These are phyloP conservation scores for Atalantia buxifolia DNA, from an alignment of 345 rosid species.

Conservation along the genomic window DNA sequence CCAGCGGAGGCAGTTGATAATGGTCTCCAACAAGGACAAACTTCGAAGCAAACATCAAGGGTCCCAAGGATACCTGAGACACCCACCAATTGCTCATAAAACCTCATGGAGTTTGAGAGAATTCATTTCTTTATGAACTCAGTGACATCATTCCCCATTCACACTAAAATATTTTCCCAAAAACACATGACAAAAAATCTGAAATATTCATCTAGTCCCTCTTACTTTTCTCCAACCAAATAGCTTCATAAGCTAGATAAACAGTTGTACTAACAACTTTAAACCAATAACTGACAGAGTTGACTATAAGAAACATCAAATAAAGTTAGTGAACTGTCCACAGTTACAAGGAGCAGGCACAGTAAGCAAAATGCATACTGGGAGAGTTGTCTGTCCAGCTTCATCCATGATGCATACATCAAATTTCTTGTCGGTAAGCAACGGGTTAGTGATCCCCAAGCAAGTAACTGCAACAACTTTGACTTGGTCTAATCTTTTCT, in stretches of 20 bases:
- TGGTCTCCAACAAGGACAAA: conserved; percentile 99
- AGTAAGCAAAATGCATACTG: conserved; percentile 50
- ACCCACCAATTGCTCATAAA: conserved; percentile 17
- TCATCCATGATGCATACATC: conserved; percentile 97
- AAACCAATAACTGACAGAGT: not conserved
- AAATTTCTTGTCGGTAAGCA: conserved; percentile 77
- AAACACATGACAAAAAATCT: not conserved
- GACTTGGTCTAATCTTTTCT: conserved; percentile 59
- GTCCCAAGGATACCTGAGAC: conserved; percentile 84
- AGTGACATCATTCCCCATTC: not conserved
- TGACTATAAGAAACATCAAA: not conserved
- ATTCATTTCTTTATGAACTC: not conserved
- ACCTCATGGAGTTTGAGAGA: not conserved
- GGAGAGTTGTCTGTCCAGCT: conserved; percentile 95
- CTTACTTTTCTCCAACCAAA: not conserved
- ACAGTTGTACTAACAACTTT: not conserved
- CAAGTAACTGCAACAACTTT: conserved; percentile 96
- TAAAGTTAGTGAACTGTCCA: not conserved
- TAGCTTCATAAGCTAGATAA: not conserved
- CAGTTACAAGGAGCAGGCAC: not conserved
- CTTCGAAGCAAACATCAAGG: conserved; percentile 75
- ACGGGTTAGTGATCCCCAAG: conserved; percentile 84
- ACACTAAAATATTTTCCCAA: not conserved
- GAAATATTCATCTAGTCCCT: not conserved
- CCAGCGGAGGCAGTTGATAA: conserved; percentile 94